Evolutionary conservation across 768 basidiomycete species (phyloP).

Genomic region (Austroboletus festivus): DNA sequence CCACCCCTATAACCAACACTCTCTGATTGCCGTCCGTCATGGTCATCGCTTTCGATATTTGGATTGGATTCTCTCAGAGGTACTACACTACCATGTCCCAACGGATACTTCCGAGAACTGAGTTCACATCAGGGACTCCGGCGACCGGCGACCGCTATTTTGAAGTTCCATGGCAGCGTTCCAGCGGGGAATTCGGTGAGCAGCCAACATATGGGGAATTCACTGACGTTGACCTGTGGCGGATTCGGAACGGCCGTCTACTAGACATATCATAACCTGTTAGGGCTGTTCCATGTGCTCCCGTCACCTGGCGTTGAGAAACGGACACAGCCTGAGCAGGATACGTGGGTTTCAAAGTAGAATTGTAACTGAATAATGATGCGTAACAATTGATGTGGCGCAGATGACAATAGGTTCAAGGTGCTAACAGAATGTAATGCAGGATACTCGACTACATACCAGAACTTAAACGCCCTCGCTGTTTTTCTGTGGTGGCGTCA

Average conservation of each 20-base stretch:
- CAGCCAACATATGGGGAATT: slow-evolving; percentile 47
- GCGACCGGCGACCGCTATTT: slow-evolving; percentile 35
- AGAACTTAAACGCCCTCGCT: slow-evolving; percentile 12
- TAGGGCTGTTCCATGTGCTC: no score
- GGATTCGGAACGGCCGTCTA: no score
- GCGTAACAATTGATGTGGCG: slow-evolving; percentile 5
- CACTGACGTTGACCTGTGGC: slow-evolving; percentile 51
- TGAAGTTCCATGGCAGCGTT: slow-evolving; percentile 46
- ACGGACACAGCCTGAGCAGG: slow-evolving; percentile 17
- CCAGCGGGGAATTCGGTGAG: slow-evolving; percentile 52
- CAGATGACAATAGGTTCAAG: slow-evolving; percentile 18
- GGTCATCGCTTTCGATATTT: slow-evolving; percentile 11
- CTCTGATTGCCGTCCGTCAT: no score
- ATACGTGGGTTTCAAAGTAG: no score
- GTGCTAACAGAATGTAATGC: slow-evolving; percentile 10
- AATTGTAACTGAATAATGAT: slow-evolving; percentile 4
- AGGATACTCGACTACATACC: slow-evolving; percentile 6
- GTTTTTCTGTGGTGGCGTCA: slow-evolving; percentile 13
- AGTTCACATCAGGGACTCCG: slow-evolving; percentile 38
- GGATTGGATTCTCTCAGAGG: no score
- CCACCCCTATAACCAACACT: no score
- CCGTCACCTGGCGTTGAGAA: slow-evolving; percentile 31
- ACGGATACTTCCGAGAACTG: no score
- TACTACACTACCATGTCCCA: no score
- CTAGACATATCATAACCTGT: no score